phyloP scores from a whole-genome alignment of 495 filamentous ascomycete species.

The Penicillium silybi region DNA sequence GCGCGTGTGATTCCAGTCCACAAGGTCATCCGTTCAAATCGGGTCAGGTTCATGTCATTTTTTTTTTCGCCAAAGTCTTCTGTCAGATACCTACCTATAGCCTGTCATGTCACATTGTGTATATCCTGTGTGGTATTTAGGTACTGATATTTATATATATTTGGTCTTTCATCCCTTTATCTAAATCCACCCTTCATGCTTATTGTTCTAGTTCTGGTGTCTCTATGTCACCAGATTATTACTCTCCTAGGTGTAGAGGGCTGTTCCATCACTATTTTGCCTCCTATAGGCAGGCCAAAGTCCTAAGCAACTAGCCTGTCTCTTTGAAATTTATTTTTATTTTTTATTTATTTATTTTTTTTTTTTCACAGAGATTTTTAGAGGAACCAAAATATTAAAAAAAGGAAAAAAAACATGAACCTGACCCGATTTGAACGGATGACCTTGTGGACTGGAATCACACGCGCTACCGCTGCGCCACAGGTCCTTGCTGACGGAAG shows the following conservation, averaged over 20 bases:
- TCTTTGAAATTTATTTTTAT: neutral
- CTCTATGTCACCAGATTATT: too few relatives aligned
- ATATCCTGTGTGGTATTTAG: too few relatives aligned
- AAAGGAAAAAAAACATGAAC: neutral
- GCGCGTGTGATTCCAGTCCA: constrained; percentile 6
- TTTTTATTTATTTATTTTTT: neutral
- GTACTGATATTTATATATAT: too few relatives aligned
- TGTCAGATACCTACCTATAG: too few relatives aligned
- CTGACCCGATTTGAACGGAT: constrained; percentile 5
- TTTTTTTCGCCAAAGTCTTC: neutral
- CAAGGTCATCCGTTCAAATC: constrained; percentile 6
- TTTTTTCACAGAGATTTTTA: neutral
- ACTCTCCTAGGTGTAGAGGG: too few relatives aligned
- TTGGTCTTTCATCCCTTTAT: too few relatives aligned
- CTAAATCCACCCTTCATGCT: too few relatives aligned
- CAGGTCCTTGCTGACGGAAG: neutral
- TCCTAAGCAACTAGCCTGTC: too few relatives aligned
- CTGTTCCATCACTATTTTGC: too few relatives aligned
- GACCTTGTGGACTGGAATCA: constrained; percentile 7
- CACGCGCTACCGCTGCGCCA: constrained; percentile 5
- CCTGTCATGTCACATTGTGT: too few relatives aligned
- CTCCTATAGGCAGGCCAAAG: too few relatives aligned
- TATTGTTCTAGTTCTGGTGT: too few relatives aligned
- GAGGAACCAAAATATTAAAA: neutral
- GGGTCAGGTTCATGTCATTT: neutral